These are phyloP conservation scores for Eucalyptus albens DNA, from an alignment of 345 rosid genomes.

Conservation along the genomic window DNA sequence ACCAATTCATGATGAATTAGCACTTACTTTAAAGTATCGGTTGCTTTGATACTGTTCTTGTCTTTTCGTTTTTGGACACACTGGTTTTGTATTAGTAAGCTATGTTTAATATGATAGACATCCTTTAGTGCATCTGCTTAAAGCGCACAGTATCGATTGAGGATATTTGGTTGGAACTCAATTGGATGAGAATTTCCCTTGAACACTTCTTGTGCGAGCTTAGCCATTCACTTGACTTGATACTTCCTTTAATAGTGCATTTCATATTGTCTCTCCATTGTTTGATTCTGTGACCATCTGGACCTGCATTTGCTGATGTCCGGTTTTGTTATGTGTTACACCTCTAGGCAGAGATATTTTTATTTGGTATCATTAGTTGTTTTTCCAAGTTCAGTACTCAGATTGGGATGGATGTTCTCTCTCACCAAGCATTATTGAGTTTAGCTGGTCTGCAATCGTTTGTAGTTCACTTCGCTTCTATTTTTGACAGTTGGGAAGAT, in stretches of 20 bases:
- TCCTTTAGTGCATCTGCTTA: background rate
- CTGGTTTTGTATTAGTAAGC: background rate
- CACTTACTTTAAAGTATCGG: background rate
- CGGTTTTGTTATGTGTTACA: background rate
- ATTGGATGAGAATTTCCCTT: background rate
- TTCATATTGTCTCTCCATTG: background rate
- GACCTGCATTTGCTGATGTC: background rate
- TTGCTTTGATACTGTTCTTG: background rate
- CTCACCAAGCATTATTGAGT: background rate
- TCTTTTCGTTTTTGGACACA: background rate
- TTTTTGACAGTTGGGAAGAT: constrained; percentile 43
- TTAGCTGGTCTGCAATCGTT: background rate
- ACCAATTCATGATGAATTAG: background rate
- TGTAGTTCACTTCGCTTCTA: background rate
- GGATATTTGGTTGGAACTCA: background rate
- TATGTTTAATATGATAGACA: background rate
- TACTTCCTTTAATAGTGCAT: background rate
- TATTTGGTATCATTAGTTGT: background rate
- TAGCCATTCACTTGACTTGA: background rate
- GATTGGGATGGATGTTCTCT: background rate
- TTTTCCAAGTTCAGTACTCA: background rate
- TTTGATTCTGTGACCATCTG: background rate
- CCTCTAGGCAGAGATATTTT: background rate
- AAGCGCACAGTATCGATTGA: background rate
- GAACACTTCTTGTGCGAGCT: background rate